These are phyloP conservation scores for Poa annua DNA, from an alignment of 176 grass and related monocot genomes.

Conservation along the genomic window DNA sequence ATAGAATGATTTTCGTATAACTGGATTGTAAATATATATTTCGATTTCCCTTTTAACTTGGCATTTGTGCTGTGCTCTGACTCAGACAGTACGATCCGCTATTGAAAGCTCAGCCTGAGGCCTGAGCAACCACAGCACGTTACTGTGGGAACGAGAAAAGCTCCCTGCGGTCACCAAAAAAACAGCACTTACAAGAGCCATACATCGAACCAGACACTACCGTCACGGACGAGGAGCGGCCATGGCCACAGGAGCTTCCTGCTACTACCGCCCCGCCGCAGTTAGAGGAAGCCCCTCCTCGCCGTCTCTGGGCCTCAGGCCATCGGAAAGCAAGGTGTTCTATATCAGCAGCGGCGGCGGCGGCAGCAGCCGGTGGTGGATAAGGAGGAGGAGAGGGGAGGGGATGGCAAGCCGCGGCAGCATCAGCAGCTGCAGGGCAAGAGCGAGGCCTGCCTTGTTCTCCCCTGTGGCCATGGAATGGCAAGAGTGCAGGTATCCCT, in stretches of 20 bases:
- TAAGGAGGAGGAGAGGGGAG: conserved; percentile 46
- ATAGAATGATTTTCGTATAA: background rate
- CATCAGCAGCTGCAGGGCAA: conserved; percentile 23
- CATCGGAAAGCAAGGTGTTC: conserved; percentile 38
- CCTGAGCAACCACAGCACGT: background rate
- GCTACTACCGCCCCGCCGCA: conserved; percentile 39
- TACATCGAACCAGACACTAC: conserved; percentile 1
- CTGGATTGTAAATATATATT: background rate
- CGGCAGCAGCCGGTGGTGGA: conserved; percentile 49
- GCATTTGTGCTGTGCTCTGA: background rate
- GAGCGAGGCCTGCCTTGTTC: conserved; percentile 33
- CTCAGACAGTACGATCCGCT: background rate
- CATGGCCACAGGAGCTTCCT: conserved; percentile 48
- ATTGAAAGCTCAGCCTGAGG: background rate
- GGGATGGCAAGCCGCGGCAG: conserved; percentile 14
- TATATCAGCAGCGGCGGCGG: conserved; percentile 23
- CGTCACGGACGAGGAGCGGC: background rate
- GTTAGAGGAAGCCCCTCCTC: conserved; percentile 23
- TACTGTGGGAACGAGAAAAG: background rate
- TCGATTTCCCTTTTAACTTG: background rate
- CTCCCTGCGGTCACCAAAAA: conserved; percentile 42
- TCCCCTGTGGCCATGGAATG: conserved; percentile 53
- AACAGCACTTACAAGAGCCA: conserved; percentile 20
- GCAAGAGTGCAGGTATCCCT: conserved; percentile 60
- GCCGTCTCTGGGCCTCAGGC: conserved; percentile 28